A percentile compares a stretch with the other conserved stretches of the same genome.
These are phyloP conservation scores for Anisodus acutangulus DNA, from an alignment of 257 asterid species.

Conservation along the genomic window DNA sequence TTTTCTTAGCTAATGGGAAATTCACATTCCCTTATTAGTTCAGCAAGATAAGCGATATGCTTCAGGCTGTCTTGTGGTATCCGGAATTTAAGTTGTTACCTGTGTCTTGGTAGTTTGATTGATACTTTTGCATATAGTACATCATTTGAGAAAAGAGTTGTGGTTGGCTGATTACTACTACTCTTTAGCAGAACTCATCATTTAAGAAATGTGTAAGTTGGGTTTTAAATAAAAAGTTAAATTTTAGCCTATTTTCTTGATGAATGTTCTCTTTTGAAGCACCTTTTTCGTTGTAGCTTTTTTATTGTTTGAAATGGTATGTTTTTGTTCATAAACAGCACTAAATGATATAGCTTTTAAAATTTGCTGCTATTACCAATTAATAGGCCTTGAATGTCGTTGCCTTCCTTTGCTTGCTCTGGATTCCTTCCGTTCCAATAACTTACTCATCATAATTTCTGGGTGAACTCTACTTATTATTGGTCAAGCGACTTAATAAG, in stretches of 20 bases:
- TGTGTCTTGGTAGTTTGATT: background rate
- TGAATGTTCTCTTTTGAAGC: background rate
- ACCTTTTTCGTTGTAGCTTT: background rate
- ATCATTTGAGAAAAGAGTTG: background rate
- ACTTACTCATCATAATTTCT: background rate
- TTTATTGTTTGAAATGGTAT: background rate
- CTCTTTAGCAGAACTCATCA: background rate
- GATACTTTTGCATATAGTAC: background rate
- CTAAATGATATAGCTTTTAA: background rate
- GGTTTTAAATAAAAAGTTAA: background rate
- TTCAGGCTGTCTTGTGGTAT: background rate
- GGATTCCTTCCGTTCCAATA: background rate
- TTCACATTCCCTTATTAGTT: conserved; percentile 6
- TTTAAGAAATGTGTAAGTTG: background rate
- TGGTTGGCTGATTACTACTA: background rate
- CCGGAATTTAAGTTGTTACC: background rate
- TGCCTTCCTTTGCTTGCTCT: background rate
- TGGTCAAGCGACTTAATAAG: background rate
- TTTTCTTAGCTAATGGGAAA: background rate
- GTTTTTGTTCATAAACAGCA: background rate
- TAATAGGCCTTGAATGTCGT: background rate
- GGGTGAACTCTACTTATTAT: background rate
- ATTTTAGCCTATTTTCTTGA: background rate
- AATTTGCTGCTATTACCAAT: conserved; percentile 6
- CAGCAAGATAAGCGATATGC: background rate